These are phyloP conservation scores for Mrakiaceae sp. DNA, from an alignment of 1,284 basidiomycete genomes.

Conservation along the genomic window DNA sequence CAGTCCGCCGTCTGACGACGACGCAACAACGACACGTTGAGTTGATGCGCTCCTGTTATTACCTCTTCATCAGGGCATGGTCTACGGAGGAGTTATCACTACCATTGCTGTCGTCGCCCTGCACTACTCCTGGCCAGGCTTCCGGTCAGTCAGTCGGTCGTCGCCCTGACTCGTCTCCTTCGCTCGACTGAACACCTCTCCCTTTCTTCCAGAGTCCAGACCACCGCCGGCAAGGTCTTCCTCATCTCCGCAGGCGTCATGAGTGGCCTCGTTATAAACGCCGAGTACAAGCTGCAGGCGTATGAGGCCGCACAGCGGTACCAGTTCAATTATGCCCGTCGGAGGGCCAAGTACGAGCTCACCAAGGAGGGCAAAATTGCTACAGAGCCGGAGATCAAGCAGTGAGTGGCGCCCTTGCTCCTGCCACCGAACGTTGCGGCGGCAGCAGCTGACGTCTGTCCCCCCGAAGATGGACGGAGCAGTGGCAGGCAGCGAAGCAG, in stretches of 20 bases:
- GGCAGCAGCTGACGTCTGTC: background rate
- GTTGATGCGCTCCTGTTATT: background rate
- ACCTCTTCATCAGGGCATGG: background rate
- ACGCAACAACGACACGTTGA: background rate
- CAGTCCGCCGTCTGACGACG: background rate
- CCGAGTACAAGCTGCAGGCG: conserved; percentile 10
- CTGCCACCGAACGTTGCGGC: background rate
- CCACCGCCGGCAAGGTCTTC: conserved; percentile 10
- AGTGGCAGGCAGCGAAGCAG: no score
- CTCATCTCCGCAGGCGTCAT: conserved; percentile 8
- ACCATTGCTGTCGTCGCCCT: background rate
- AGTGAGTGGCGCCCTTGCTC: background rate
- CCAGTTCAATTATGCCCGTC: conserved; percentile 3
- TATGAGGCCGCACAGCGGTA: conserved; percentile 9
- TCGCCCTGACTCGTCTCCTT: background rate
- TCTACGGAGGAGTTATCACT: background rate
- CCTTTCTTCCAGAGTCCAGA: conserved; percentile 3
- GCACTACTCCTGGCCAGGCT: conserved; percentile 5
- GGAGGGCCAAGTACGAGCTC: background rate
- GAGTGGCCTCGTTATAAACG: conserved; percentile 9
- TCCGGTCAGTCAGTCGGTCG: background rate
- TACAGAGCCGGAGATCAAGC: conserved; percentile 1
- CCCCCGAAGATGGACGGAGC: no score
- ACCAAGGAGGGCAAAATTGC: background rate
- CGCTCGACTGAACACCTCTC: background rate